Percentiles rank a stretch among this genome's conserved stretches.
Evolutionary conservation across 1,139 yeast genomes (phyloP).

Genomic region (Schizosaccharomyces versatilis): DNA sequence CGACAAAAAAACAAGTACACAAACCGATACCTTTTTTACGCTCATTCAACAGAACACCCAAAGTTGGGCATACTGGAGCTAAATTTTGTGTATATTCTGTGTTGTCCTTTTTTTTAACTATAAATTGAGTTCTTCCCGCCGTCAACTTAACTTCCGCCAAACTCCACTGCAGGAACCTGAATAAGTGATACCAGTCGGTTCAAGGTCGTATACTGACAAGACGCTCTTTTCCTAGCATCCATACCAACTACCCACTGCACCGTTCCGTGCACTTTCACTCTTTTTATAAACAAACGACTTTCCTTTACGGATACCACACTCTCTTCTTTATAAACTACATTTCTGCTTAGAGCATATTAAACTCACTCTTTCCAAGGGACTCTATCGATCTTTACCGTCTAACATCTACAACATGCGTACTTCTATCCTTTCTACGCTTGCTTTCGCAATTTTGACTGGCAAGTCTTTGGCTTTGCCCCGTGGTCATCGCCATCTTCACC

Average conservation of each 20-base stretch:
- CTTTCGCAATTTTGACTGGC: background rate
- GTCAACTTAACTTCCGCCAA: no score
- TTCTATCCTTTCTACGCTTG: background rate
- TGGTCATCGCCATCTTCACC: constrained; percentile 1
- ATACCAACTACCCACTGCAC: background rate
- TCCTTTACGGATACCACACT: background rate
- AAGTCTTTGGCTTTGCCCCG: background rate
- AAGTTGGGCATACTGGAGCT: no score
- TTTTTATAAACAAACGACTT: background rate
- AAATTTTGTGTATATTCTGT: no score
- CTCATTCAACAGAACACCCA: no score
- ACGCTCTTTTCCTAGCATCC: background rate
- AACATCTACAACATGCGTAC: background rate
- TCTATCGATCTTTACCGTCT: background rate
- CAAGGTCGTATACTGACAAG: no score
- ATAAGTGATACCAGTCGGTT: no score
- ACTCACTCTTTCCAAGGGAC: background rate
- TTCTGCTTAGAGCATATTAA: background rate
- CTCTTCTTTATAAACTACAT: background rate
- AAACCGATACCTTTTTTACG: no score
- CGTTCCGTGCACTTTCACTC: background rate
- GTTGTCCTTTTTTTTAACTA: no score
- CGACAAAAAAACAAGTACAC: no score
- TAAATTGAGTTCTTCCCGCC: no score
- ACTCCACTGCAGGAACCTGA: no score